Base-by-base conservation (phyloP, 73 alveolate species). In the Uronychia setigera region DNA sequence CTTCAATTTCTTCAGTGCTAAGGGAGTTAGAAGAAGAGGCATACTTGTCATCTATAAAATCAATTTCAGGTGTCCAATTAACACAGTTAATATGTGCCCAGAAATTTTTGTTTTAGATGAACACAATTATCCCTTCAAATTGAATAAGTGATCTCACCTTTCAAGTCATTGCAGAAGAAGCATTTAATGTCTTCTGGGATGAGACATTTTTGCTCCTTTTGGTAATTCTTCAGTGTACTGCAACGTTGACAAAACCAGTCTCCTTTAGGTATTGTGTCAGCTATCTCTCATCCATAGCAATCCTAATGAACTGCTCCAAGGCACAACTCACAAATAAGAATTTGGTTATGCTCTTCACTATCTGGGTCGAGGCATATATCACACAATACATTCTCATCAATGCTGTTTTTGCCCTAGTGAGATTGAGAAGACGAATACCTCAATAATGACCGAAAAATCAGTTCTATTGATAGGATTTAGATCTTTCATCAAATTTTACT, bases 241-340 rank as follows among this genome's bases (percentile, higher is more conserved):
- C 91, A 84, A 30, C 91, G n/a, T 76, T 75, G 31, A 80, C 91
- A 84, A n/a, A 30, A 60, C 91, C 91, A 84, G 29, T 33, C 58
- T 25, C 34, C 74, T 60, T 84, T 79, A 25, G 85, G 85, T 0
- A 84, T 76, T 33, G 26, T 5, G 27, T 82, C 35, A 25, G 32
- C 29, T 13, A 86, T 25, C 1, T 79, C 92, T 26, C 84, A 31
- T 1, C 88, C 82, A 76, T 88, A 82, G 86, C 94, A 88, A 0
- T 77, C 29, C 59, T 88, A 29, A 77, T 88, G 94, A 19, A 46
- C 87, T 32, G 90, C 94, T 29, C 31, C 90, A 31, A 82, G 78
- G 35, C 94, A 88, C 19, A 82, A 76, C 35, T 82, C 94, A 35
- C 94, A 88, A 0, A 88, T 76, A 28, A 88, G 84, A 19, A 88